Conservation (phyloP, 345 rosid genomes). For the Luvunga scandens region DNA sequence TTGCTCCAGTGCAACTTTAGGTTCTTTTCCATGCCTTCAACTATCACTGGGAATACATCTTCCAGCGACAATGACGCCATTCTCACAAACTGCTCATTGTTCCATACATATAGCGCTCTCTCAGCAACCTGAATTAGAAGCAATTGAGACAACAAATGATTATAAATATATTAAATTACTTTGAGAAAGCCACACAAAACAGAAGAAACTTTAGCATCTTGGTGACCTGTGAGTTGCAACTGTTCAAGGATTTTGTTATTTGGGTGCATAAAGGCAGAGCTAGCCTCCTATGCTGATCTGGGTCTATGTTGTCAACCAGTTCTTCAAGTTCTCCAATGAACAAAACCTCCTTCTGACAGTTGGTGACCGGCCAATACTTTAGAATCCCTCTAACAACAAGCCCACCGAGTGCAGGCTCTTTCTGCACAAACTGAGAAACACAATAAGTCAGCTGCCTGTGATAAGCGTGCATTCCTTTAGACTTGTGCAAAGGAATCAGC, state of each 20-base stretch:
- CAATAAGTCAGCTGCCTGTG: conserved; percentile 53
- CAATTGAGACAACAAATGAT: neutral
- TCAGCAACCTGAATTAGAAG: conserved; percentile 46
- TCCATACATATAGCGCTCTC: conserved; percentile 59
- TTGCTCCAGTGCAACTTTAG: conserved; percentile 59
- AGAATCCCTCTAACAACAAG: conserved; percentile 44
- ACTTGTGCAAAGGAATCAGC: conserved; percentile 59
- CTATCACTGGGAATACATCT: conserved; percentile 53
- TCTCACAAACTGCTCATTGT: conserved; percentile 62
- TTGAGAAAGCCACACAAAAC: neutral
- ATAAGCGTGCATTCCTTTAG: conserved; percentile 43
- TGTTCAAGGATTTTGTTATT: conserved; percentile 46
- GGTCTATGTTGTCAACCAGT: conserved; percentile 52
- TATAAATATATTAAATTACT: neutral
- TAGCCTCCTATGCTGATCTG: conserved; percentile 51
- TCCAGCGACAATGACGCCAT: conserved; percentile 47
- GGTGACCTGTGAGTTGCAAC: conserved; percentile 59
- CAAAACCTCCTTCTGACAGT: conserved; percentile 52
- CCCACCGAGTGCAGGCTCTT: conserved; percentile 58
- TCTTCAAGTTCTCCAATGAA: conserved; percentile 60
- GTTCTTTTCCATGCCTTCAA: conserved; percentile 61
- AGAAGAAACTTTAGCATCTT: neutral
- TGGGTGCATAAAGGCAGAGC: conserved; percentile 48
- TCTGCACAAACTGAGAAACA: conserved; percentile 58
- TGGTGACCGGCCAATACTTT: conserved; percentile 62